Base-by-base conservation (phyloP, 257 asterid genomes). In the Euphrasia confusa region DNA sequence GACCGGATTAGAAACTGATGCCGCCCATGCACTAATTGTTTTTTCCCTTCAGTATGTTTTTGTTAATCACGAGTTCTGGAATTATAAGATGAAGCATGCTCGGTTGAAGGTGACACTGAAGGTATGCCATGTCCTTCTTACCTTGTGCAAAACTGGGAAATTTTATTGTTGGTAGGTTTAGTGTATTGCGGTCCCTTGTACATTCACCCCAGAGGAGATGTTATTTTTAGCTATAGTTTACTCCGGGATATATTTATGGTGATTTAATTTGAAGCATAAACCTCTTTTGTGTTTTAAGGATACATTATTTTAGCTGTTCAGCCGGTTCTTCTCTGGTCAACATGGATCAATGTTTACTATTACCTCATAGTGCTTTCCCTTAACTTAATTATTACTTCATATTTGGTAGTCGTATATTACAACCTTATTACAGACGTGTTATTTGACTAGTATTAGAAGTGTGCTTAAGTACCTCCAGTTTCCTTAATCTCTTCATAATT, bases 11-110 rank as follows among this genome's bases (percentile, higher is more conserved):
- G 94, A 89, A 75, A 85, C 74, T 61, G 97, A 84, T 74, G 54
- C 77, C 54, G 84, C 79, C 75, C 84, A 86, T 65, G 94, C 86
- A 35, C 95, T 92, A 58, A 71, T 80, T 60, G 81, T 83, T 73
- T 89, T 92, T 85, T 84, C 96, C 67, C 82, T 89, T 75, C 99
- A 87, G 69, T 92, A 84, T 78, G 91, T 92, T 75, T 80, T 92
- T 65, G 93, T 89, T 72, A 87, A 84, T 77, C 99, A 92, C 70
- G 96, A 85, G 57, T 80, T 72, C 79, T 92, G 99, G 99, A 84
- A 76, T 42, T 92, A 84, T 66, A 86, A 72, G 83, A 79, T 75
- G 76, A 92, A 83, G 80, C 83, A 79, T 77, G 78, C 90, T 73
- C 96, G 96, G 50, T 92, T 96, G 97, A 83, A 79, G 75, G 96